A percentile compares a stretch with the other conserved stretches of the same genome.
Evolutionary conservation across 164 flowering plant species (phyloP).

Genomic region (Vitis amurensis): DNA sequence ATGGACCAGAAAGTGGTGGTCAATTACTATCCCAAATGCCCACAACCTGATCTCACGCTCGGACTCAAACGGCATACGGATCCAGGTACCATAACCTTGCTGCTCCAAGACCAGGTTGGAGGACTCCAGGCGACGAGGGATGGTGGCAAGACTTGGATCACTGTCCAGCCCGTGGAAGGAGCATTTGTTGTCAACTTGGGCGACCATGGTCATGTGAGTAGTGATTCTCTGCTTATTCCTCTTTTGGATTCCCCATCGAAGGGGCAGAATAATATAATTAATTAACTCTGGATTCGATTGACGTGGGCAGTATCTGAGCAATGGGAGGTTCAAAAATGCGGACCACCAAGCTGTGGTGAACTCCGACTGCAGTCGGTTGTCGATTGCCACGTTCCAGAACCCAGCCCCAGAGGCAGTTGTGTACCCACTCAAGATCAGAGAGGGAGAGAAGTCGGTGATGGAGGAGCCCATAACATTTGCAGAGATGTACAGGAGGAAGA

Average conservation of each 20-base stretch:
- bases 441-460: constrained; percentile 68
- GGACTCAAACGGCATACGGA: constrained; percentile 92
- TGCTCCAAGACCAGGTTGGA: constrained; percentile 82
- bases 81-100: constrained; percentile 83
- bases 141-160: constrained; percentile 79
- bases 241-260: too few species aligned
- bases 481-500: constrained; percentile 83
- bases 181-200: constrained; percentile 90
- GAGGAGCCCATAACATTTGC: constrained; percentile 69
- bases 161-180: constrained; percentile 78
- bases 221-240: too few species aligned
- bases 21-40: constrained; percentile 82
- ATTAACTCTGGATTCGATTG: not conserved
- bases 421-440: constrained; percentile 60
- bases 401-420: constrained; percentile 82
- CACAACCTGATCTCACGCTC: constrained; percentile 82
- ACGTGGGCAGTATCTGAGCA: constrained; percentile 61
- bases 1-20: constrained; percentile 89
- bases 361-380: constrained; percentile 63
- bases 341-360: constrained; percentile 96
- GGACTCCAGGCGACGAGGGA: constrained; percentile 89
- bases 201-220: constrained; percentile 85
- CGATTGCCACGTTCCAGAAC: constrained; percentile 88
- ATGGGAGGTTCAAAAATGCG: constrained; percentile 90
- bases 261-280: too few species aligned